Conservation (phyloP, 1,284 basidiomycete genomes). For the Fomitopsis palustris region DNA sequence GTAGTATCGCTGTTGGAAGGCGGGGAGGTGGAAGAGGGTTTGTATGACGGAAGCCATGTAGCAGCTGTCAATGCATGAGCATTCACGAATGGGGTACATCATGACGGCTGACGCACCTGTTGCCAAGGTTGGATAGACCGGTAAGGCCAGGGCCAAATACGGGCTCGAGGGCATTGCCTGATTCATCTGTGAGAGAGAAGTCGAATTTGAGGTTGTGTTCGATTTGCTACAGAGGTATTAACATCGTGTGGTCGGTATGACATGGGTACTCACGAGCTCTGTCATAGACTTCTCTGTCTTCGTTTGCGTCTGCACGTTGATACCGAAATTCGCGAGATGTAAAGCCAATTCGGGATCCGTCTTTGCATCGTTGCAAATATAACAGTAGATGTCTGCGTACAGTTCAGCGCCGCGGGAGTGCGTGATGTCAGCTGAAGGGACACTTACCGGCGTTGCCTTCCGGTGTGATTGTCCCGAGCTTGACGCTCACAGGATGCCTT, state of each 20-base stretch:
- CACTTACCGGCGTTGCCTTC: conserved; percentile 84
- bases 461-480: conserved; percentile 95
- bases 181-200: conserved; percentile 90
- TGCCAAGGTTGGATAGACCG: conserved; percentile 91
- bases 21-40: conserved; percentile 77
- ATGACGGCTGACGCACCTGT: conserved; percentile 54
- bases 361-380: conserved; percentile 86
- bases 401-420: not conserved
- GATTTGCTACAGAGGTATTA: conserved; percentile 65
- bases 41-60: conserved; percentile 97
- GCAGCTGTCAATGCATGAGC: conserved; percentile 53
- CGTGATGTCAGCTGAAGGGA: not conserved
- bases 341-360: conserved; percentile 75
- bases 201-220: conserved; percentile 96
- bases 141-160: conserved; percentile 89
- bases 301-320: conserved; percentile 77
- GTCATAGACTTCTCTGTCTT: conserved; percentile 99
- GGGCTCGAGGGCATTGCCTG: conserved; percentile 86
- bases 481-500: conserved; percentile 84
- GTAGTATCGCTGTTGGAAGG: conserved; percentile 77
- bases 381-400: conserved; percentile 86
- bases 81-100: not conserved
- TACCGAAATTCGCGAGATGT: conserved; percentile 85
- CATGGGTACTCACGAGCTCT: conserved; percentile 63
- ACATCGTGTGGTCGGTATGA: too few relatives aligned